Evolutionary conservation across 2,329 filamentous ascomycete genomes (phyloP).

Genomic region (Chaetomium strumarium): DNA sequence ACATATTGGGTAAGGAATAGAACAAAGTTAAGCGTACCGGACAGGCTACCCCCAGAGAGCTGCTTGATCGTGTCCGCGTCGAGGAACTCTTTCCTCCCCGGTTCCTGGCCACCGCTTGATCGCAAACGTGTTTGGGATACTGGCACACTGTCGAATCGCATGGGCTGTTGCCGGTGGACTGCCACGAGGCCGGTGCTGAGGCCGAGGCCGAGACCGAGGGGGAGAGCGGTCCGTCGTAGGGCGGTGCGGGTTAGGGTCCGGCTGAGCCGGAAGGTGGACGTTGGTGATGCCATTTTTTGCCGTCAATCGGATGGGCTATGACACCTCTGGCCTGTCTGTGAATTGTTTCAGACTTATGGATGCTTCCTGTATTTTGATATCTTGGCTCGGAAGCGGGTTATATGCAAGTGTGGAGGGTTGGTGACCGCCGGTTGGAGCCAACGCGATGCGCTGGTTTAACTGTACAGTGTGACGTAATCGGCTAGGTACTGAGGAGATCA

Average conservation of each 20-base stretch:
- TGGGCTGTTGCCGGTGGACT: constrained; percentile 26
- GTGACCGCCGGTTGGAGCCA: too few relatives aligned
- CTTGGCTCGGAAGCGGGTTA: not conserved
- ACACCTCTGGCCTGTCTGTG: not conserved
- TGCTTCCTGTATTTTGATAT: too few relatives aligned
- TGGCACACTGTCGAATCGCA: constrained; percentile 24
- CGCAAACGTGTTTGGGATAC: constrained; percentile 1
- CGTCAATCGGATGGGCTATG: not conserved
- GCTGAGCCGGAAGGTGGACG: not conserved
- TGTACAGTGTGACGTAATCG: too few relatives aligned
- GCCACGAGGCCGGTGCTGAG: constrained; percentile 23
- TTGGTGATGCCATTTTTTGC: not conserved
- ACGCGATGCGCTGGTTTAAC: too few relatives aligned
- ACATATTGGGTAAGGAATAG: not conserved
- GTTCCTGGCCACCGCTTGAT: not conserved
- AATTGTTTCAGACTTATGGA: too few relatives aligned
- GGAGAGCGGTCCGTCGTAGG: constrained; percentile 1
- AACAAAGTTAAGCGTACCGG: constrained; percentile 32
- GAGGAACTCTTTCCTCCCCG: constrained; percentile 23
- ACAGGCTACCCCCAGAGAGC: constrained; percentile 49
- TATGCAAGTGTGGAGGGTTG: too few relatives aligned
- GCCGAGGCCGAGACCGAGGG: constrained; percentile 12
- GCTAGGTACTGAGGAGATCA: too few relatives aligned
- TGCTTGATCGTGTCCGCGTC: constrained; percentile 39
- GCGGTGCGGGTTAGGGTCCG: not conserved